These are phyloP conservation scores for Fusarium haematococcum DNA, from an alignment of 2,329 filamentous ascomycete species.

Conservation along the genomic window DNA sequence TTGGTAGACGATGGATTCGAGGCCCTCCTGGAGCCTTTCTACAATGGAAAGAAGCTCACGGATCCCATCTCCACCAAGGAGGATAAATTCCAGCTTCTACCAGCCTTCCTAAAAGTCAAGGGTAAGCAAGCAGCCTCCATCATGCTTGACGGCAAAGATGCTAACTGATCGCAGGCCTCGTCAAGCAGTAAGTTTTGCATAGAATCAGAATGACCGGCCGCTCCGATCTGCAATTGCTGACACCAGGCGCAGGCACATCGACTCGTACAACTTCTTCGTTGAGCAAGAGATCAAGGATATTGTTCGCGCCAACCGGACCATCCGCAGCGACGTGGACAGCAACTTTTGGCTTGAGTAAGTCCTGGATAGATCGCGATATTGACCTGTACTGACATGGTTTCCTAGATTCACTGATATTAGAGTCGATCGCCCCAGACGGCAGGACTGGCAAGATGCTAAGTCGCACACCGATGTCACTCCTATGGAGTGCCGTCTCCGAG, in stretches of 20 bases:
- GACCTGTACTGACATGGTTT: slow-evolving; percentile 33
- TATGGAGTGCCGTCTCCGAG: slow-evolving; percentile 94
- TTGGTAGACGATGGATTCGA: slow-evolving; percentile 73
- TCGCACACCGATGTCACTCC: slow-evolving; percentile 84
- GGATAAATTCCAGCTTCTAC: slow-evolving; percentile 97
- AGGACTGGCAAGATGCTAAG: slow-evolving; percentile 78
- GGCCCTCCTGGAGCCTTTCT: slow-evolving; percentile 74
- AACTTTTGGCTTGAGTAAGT: slow-evolving; percentile 85
- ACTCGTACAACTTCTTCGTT: slow-evolving; percentile 99
- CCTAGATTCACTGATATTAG: slow-evolving; percentile 84
- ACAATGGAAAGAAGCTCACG: slow-evolving; percentile 75
- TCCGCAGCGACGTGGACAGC: slow-evolving; percentile 92
- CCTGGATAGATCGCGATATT: slow-evolving; percentile 24
- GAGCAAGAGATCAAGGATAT: slow-evolving; percentile 98
- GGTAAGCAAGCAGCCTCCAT: slow-evolving; percentile 56
- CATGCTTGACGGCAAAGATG: neutral
- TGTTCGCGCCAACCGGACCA: slow-evolving; percentile 87
- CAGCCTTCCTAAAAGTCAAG: slow-evolving; percentile 98
- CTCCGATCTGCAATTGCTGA: slow-evolving; percentile 18
- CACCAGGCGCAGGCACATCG: slow-evolving; percentile 73
- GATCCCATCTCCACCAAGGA: slow-evolving; percentile 73
- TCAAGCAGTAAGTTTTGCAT: slow-evolving; percentile 76
- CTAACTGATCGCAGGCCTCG: slow-evolving; percentile 67
- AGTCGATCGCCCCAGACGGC: slow-evolving; percentile 82
- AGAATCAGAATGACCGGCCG: neutral